Evolutionary conservation across 2,329 filamentous ascomycete genomes (phyloP).

Genomic region (Colletotrichum costaricense): DNA sequence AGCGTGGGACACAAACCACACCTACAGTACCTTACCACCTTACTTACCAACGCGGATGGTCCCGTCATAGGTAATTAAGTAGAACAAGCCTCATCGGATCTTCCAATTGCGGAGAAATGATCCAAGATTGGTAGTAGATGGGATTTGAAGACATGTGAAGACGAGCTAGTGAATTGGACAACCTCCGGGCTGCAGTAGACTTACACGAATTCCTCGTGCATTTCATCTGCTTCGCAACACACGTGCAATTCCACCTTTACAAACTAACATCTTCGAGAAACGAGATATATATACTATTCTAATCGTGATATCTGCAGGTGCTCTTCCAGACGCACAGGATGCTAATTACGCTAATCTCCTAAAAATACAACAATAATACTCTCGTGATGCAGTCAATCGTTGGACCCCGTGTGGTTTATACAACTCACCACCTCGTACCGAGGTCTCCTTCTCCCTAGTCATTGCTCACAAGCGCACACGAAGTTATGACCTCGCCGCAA

Average conservation of each 20-base stretch:
- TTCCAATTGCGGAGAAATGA: neutral
- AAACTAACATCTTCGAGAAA: neutral
- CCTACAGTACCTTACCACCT: neutral
- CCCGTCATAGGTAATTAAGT: neutral
- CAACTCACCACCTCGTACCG: neutral
- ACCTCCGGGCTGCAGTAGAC: neutral
- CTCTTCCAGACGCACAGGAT: conserved; percentile 7
- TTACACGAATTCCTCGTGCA: neutral
- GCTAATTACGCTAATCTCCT: conserved; percentile 4
- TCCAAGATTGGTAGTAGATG: neutral
- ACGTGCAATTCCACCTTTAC: neutral
- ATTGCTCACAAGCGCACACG: neutral
- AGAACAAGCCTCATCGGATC: neutral
- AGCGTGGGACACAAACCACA: neutral
- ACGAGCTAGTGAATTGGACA: neutral
- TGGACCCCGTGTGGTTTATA: neutral
- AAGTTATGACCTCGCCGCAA: conserved; percentile 1
- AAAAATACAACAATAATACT: neutral
- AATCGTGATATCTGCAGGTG: conserved; percentile 23
- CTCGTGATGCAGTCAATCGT: neutral
- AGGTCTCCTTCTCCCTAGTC: neutral
- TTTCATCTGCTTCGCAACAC: neutral
- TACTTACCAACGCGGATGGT: neutral
- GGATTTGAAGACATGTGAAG: conserved; percentile 18
- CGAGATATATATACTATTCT: neutral